Evolutionary conservation across 2,329 filamentous ascomycete species (phyloP), one percentile per base, ranked within the genome.

Genomic region (Didymella glomerata): DNA sequence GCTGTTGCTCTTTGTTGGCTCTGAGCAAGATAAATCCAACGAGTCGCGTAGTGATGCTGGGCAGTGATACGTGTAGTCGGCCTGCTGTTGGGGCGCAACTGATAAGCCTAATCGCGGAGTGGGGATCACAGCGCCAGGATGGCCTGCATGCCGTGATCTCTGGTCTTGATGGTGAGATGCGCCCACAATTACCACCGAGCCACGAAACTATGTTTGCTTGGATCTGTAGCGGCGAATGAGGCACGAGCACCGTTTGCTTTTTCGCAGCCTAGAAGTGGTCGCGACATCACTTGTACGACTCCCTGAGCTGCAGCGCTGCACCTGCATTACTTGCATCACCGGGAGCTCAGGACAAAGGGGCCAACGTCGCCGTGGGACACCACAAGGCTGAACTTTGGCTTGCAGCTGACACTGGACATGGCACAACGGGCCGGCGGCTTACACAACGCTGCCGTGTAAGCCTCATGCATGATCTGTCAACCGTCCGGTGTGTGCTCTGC

Each of bases 161-260:
- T 48, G n/a, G 24, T 32, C 59, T 28, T 57, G 53, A 65, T 63
- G 56, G 51, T 60, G 62, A 62, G 48, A 65, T 67, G 61, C 53
- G 61, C 55, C 55, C 45, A 46, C 42, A 24, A 60, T 64, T 44
- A 65, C 60, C 44, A 45, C 25, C 18, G 25, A 46, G 38, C 16
- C 36, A 40, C 49, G 38, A 46, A 36, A 52, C 11, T 28, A n/a
- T 36, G 28, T 48, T 52, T 44, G 16, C 41, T 36, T 50, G 40
- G 40, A 48, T 16, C 14, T 11, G 10, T 5, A 16, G 11, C 41
- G n/a, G 40, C 44, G 44, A 57, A 47, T 49, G 14, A 32, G 2
- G 2, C 10, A 4, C 7, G 3, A 22, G 9, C 36, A 6, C 38
- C 40, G 25, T 54, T 45, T 54, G 44, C 50, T 44, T 46, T 38